Percentiles rank a stretch among this genome's conserved stretches.
These are phyloP conservation scores for Tolypocladium album DNA, from an alignment of 2,329 filamentous ascomycete genomes.

Conservation along the genomic window DNA sequence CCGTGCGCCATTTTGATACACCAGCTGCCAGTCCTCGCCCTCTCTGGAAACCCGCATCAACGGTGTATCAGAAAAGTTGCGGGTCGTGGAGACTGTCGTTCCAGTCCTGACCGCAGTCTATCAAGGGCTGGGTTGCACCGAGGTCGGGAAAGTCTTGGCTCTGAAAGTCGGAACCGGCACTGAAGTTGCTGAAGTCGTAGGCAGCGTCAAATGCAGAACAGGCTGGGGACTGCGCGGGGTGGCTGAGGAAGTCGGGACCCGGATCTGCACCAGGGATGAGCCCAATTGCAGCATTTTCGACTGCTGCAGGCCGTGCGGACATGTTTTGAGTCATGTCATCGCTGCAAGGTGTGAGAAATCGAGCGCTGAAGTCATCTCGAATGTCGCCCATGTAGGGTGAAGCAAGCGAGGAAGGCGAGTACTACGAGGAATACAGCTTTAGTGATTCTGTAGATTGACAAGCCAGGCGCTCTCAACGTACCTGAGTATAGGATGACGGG, in stretches of 20 bases:
- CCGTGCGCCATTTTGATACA: slow-evolving; percentile 3
- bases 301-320: slow-evolving; percentile 15
- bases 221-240: slow-evolving; percentile 6
- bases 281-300: slow-evolving; percentile 12
- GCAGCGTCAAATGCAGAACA: slow-evolving; percentile 27
- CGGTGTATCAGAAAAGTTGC: slow-evolving; percentile 19
- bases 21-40: not conserved
- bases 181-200: slow-evolving; percentile 27
- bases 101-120: slow-evolving; percentile 18
- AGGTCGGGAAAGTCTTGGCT: slow-evolving; percentile 15
- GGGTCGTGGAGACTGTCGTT: slow-evolving; percentile 17
- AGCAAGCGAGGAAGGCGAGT: slow-evolving; percentile 24
- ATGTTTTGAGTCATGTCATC: slow-evolving; percentile 30
- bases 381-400: slow-evolving; percentile 25
- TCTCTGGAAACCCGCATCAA: too few species aligned
- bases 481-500: slow-evolving; percentile 17
- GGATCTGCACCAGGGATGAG: slow-evolving; percentile 9
- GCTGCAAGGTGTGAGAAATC: slow-evolving; percentile 43
- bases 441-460: not conserved
- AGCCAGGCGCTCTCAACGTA: slow-evolving; percentile 8
- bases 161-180: slow-evolving; percentile 15
- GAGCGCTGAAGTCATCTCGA: slow-evolving; percentile 22
- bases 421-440: slow-evolving; percentile 19
- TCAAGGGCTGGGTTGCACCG: slow-evolving; percentile 12
- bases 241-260: slow-evolving; percentile 16